Evolutionary conservation across 1,284 basidiomycete genomes (phyloP).

Genomic region (Pseudozyma pruni): DNA sequence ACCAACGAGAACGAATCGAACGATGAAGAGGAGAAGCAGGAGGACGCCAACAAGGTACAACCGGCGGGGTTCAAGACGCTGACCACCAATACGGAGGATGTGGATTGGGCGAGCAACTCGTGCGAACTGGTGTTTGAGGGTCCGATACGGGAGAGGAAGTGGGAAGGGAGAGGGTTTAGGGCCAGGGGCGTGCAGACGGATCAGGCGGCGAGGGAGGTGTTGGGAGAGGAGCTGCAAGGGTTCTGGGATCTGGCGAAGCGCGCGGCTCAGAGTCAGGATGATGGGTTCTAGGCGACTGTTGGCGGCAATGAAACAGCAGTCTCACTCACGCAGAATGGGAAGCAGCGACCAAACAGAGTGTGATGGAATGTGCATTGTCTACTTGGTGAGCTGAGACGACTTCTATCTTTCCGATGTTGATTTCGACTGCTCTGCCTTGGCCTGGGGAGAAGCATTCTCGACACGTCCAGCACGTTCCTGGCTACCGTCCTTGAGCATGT

Average conservation of each 20-base stretch:
- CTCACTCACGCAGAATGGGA: no score
- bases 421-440: background rate
- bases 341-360: background rate
- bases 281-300: conserved; percentile 9
- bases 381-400: no score
- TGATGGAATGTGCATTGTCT: background rate
- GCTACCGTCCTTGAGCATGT: conserved; percentile 79
- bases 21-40: conserved; percentile 61
- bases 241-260: conserved; percentile 93
- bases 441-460: conserved; percentile 19
- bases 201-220: conserved; percentile 80
- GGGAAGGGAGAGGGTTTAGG: conserved; percentile 72
- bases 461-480: conserved; percentile 76
- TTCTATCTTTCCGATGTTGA: background rate
- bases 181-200: conserved; percentile 80
- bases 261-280: conserved; percentile 2
- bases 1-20: conserved; percentile 70
- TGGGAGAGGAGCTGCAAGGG: conserved; percentile 83
- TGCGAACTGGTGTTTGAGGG: conserved; percentile 96
- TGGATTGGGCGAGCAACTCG: conserved; percentile 80
- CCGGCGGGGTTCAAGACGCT: conserved; percentile 52
- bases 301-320: background rate
- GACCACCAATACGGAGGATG: conserved; percentile 48
- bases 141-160: conserved; percentile 77
- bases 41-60: conserved; percentile 24